Percentiles rank a stretch among this genome's conserved stretches.
phyloP scores from a whole-genome alignment of 2,329 filamentous ascomycete species.

The Calonectria pteridis region DNA sequence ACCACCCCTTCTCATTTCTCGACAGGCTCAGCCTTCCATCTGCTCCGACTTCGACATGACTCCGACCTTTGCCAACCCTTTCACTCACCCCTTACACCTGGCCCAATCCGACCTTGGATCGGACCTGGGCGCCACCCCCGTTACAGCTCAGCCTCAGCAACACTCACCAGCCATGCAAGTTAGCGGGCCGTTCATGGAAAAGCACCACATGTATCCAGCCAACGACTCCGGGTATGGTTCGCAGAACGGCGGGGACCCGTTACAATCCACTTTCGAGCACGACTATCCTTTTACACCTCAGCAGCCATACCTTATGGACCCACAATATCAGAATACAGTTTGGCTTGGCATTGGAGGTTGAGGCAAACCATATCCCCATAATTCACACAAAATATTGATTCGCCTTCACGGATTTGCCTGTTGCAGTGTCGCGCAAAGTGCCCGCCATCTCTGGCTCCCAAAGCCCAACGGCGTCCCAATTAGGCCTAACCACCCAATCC shows the following conservation, averaged over 20 bases:
- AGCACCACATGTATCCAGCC: background rate
- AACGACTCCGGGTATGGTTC: conserved; percentile 8
- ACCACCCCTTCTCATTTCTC: background rate
- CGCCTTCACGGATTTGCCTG: background rate
- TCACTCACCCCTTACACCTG: background rate
- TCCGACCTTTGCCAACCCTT: background rate
- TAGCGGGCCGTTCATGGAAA: background rate
- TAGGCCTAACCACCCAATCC: background rate
- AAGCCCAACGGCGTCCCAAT: background rate
- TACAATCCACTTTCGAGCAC: background rate
- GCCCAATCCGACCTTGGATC: background rate
- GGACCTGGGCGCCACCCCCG: background rate
- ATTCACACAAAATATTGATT: background rate
- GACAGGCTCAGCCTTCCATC: background rate
- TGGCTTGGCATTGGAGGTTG: background rate
- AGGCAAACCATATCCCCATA: background rate
- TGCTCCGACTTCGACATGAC: background rate
- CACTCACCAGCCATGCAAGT: background rate
- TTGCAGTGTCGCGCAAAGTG: background rate
- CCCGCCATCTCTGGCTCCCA: background rate
- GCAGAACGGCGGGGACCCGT: background rate
- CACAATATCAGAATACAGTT: background rate
- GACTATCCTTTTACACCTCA: background rate
- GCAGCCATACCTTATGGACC: background rate
- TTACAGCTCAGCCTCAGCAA: background rate